phyloP scores from a whole-genome alignment of 768 basidiomycete species.

The Trametes cingulata region DNA sequence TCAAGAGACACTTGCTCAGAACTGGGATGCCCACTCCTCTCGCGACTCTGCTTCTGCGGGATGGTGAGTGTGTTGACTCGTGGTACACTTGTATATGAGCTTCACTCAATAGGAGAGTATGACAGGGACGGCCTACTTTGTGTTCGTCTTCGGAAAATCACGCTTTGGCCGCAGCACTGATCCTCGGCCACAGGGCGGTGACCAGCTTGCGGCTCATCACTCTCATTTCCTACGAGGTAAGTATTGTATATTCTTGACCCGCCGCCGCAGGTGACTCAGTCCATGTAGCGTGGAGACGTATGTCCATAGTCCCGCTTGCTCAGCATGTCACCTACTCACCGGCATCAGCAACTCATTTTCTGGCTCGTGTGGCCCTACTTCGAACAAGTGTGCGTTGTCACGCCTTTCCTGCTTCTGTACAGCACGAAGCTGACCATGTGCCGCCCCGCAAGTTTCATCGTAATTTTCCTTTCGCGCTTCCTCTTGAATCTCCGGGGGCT shows the following conservation, averaged over 20 bases:
- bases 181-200: no score
- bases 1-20: neutral
- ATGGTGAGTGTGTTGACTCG: slow-evolving; percentile 5
- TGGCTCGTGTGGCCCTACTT: slow-evolving; percentile 1
- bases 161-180: no score
- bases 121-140: slow-evolving; percentile 13
- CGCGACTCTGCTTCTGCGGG: slow-evolving; percentile 7
- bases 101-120: no score
- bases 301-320: no score
- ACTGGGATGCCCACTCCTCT: slow-evolving; percentile 3
- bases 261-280: neutral
- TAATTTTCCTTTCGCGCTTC: neutral
- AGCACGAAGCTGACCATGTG: neutral
- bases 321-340: neutral
- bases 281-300: neutral
- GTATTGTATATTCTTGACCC: neutral
- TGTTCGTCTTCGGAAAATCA: no score
- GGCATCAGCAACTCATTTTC: neutral
- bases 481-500: slow-evolving; percentile 2
- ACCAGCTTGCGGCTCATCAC: neutral
- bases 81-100: no score
- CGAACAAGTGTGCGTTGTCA: slow-evolving; percentile 2
- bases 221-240: neutral
- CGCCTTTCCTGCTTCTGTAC: neutral
- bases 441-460: neutral